phyloP scores from a whole-genome alignment of 2,329 filamentous ascomycete species.

The Alternaria arbusti region DNA sequence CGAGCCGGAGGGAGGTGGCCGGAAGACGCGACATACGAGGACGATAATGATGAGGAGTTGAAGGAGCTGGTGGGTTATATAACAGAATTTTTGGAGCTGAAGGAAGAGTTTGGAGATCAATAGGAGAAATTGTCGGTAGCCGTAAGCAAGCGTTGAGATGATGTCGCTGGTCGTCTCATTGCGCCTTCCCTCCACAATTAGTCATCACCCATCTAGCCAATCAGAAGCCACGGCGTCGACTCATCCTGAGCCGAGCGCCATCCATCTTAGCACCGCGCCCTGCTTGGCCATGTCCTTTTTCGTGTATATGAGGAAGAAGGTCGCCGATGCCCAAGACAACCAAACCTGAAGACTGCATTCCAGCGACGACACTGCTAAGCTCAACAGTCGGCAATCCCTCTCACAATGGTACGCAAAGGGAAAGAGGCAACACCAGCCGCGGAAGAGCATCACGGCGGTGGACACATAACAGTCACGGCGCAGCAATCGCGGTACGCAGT shows the following conservation, averaged over 20 bases:
- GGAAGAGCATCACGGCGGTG: constrained; percentile 33
- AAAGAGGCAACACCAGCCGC: constrained; percentile 25
- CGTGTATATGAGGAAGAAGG: neutral
- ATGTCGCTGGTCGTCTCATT: neutral
- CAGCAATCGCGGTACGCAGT: constrained; percentile 49
- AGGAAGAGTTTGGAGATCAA: neutral
- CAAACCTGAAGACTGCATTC: neutral
- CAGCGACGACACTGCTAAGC: neutral
- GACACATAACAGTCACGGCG: constrained; percentile 43
- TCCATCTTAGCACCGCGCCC: neutral
- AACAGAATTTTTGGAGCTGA: neutral
- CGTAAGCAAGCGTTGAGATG: neutral
- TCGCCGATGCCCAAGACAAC: neutral
- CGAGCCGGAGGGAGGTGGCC: neutral
- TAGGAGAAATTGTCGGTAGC: neutral
- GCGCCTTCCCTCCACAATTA: neutral
- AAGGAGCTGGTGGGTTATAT: neutral
- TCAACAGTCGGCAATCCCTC: neutral
- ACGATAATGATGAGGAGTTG: neutral
- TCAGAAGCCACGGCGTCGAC: constrained; percentile 14
- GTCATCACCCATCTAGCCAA: constrained; percentile 4
- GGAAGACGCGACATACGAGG: neutral
- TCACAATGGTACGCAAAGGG: constrained; percentile 37
- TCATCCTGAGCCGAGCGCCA: constrained; percentile 18
- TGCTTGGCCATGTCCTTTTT: neutral